phyloP scores from a whole-genome alignment of 2,329 filamentous ascomycete species.

The Cercospora sojina region DNA sequence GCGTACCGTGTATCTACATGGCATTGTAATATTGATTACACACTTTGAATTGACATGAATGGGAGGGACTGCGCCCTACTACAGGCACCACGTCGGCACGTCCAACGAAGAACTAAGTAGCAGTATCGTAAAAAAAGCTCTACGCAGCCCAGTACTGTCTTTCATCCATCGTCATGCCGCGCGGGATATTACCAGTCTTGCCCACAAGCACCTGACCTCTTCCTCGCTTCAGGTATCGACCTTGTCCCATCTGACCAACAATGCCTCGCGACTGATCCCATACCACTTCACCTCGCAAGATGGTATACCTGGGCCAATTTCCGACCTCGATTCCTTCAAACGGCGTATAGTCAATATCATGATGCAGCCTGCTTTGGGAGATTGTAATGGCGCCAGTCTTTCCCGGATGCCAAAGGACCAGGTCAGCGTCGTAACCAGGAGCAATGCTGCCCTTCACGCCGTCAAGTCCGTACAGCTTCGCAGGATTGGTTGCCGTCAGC shows the following conservation, averaged over 20 bases:
- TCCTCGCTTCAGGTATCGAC: conserved; percentile 41
- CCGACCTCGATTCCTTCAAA: conserved; percentile 58
- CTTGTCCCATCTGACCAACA: conserved; percentile 37
- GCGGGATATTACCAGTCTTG: conserved; percentile 34
- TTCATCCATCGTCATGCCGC: conserved; percentile 36
- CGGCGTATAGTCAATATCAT: conserved; percentile 63
- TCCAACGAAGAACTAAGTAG: too few species aligned
- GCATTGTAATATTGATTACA: too few species aligned
- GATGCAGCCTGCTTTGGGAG: conserved; percentile 54
- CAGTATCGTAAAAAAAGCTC: too few species aligned
- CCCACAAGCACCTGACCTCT: conserved; percentile 36
- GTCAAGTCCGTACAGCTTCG: conserved; percentile 46
- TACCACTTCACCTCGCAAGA: conserved; percentile 58
- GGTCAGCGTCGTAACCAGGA: conserved; percentile 47
- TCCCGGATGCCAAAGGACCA: conserved; percentile 46
- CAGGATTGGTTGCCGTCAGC: conserved; percentile 46
- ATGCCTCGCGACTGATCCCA: conserved; percentile 58
- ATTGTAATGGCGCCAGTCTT: conserved; percentile 33
- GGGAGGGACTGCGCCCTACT: too few species aligned
- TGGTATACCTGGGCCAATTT: conserved; percentile 63
- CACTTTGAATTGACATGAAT: too few species aligned
- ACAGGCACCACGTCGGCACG: too few species aligned
- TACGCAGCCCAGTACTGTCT: conserved; percentile 31
- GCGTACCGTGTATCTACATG: too few species aligned
- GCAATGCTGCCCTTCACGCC: conserved; percentile 44